Conservation (phyloP, 2,329 filamentous ascomycete species). For the Ophiocordyceps camponoti-saundersi region DNA sequence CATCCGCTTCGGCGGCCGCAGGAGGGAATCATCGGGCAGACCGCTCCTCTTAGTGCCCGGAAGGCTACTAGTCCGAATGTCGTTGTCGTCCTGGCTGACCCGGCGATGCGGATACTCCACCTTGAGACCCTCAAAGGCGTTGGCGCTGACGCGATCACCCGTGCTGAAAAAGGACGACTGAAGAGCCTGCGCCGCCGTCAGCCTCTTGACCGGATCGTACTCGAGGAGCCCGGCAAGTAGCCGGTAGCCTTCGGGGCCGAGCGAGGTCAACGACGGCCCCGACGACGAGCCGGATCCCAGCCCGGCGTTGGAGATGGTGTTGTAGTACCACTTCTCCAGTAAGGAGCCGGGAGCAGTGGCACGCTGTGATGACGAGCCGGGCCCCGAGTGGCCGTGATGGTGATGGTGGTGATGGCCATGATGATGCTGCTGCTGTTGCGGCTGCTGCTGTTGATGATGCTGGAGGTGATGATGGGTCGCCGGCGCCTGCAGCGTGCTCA, state of each 20-base stretch:
- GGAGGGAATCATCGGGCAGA: slow-evolving; percentile 62
- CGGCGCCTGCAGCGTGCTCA: slow-evolving; percentile 37
- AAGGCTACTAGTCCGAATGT: slow-evolving; percentile 77
- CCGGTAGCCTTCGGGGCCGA: slow-evolving; percentile 64
- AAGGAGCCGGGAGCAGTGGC: slow-evolving; percentile 19
- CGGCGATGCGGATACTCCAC: slow-evolving; percentile 78
- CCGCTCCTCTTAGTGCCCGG: slow-evolving; percentile 85
- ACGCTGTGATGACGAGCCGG: slow-evolving; percentile 3
- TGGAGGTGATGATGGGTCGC: slow-evolving; percentile 20
- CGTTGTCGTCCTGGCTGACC: slow-evolving; percentile 89
- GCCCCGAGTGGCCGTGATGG: background rate
- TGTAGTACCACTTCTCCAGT: slow-evolving; percentile 69
- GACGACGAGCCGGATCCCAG: background rate
- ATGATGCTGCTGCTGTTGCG: slow-evolving; percentile 8
- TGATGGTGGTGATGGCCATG: slow-evolving; percentile 1
- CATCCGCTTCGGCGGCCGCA: slow-evolving; percentile 42
- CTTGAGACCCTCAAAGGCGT: slow-evolving; percentile 83
- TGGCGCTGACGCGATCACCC: slow-evolving; percentile 54
- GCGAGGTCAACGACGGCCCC: slow-evolving; percentile 30
- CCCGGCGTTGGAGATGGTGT: slow-evolving; percentile 40
- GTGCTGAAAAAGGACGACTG: slow-evolving; percentile 77
- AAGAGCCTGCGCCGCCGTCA: slow-evolving; percentile 79
- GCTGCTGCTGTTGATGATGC: slow-evolving; percentile 13
- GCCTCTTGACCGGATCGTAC: slow-evolving; percentile 77
- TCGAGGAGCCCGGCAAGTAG: slow-evolving; percentile 71